These are phyloP conservation scores for Colletotrichum sp. DNA, from an alignment of 2,329 filamentous ascomycete species.

Conservation along the genomic window DNA sequence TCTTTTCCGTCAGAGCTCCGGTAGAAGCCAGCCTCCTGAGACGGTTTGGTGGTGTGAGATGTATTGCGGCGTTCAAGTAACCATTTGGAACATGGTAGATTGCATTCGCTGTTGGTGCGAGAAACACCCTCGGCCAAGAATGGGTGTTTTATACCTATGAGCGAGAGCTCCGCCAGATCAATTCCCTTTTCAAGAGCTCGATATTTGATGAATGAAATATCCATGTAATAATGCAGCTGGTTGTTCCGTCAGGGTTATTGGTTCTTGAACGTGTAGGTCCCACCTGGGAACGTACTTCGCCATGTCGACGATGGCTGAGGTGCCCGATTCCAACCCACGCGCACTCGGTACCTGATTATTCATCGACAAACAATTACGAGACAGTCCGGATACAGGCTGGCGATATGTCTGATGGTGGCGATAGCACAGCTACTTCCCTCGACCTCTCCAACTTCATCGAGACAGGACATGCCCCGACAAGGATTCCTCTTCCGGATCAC, in stretches of 20 bases:
- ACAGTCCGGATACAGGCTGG: too few relatives aligned
- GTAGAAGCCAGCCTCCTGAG: too few relatives aligned
- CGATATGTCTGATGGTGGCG: too few relatives aligned
- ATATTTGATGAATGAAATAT: too few relatives aligned
- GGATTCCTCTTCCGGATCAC: not conserved
- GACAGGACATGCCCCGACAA: not conserved
- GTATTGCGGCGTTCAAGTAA: rapidly evolving
- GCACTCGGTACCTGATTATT: rapidly evolving
- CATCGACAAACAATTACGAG: rapidly evolving
- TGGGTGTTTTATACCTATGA: not conserved
- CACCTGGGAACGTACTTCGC: too few relatives aligned
- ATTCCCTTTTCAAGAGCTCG: too few relatives aligned
- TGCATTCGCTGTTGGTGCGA: not conserved
- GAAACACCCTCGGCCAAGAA: not conserved
- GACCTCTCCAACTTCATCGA: not conserved
- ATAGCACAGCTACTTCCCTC: rapidly evolving
- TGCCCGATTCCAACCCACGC: too few relatives aligned
- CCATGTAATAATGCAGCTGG: too few relatives aligned
- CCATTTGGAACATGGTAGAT: rapidly evolving
- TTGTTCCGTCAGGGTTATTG: not conserved
- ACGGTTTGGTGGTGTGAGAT: not conserved
- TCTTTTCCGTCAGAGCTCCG: too few relatives aligned
- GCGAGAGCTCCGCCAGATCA: not conserved
- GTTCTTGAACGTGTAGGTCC: too few relatives aligned
- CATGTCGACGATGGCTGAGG: not conserved